A percentile compares a stretch with the other conserved stretches of the same genome.
Evolutionary conservation across 2,329 filamentous ascomycete genomes (phyloP).

Genomic region (Apiospora koreana): DNA sequence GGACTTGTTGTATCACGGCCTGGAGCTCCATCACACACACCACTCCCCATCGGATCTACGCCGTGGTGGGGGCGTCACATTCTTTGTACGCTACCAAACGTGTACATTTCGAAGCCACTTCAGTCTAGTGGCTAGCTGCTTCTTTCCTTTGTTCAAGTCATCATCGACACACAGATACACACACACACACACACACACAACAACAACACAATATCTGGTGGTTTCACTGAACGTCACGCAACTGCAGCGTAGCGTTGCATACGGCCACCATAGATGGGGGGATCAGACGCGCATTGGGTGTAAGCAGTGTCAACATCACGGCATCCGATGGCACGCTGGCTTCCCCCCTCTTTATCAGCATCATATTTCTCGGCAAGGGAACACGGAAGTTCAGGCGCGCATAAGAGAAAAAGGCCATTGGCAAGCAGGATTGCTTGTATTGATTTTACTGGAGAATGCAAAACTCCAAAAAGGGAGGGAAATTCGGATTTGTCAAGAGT

Average conservation of each 20-base stretch:
- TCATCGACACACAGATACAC: neutral
- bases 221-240: neutral
- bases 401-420: neutral
- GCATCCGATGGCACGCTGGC: neutral
- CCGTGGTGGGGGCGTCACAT: neutral
- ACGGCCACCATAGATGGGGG: neutral
- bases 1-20: conserved; percentile 7
- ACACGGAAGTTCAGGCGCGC: conserved; percentile 17
- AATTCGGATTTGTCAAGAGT: conserved; percentile 4
- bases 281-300: neutral
- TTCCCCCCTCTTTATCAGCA: neutral
- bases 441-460: conserved; percentile 5
- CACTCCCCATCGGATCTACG: neutral
- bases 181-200: neutral
- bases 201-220: neutral
- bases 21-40: neutral
- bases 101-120: neutral
- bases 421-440: neutral
- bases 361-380: conserved; percentile 10
- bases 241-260: neutral
- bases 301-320: neutral
- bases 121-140: neutral
- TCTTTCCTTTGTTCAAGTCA: conserved; percentile 6
- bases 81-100: neutral
- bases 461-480: neutral